phyloP scores from a whole-genome alignment of 352 stramenopile genomes.

The Pythium sukuiense region DNA sequence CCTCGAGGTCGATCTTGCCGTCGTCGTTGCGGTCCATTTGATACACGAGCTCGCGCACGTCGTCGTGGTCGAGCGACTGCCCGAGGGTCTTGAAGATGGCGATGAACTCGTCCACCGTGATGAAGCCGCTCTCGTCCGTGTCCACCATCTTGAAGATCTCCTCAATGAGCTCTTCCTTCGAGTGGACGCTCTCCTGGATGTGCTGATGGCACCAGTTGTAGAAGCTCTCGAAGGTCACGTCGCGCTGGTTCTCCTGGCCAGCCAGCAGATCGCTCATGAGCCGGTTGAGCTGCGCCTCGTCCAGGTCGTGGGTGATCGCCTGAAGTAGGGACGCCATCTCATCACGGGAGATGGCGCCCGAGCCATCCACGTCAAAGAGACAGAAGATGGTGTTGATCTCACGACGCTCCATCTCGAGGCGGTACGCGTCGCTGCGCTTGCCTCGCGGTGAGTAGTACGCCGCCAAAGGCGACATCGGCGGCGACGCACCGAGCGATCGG shows the following conservation, averaged over 20 bases:
- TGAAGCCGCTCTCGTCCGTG: constrained; percentile 52
- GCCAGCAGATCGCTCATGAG: constrained; percentile 56
- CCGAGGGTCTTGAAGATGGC: constrained; percentile 72
- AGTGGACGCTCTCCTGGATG: constrained; percentile 56
- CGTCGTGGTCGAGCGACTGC: constrained; percentile 69
- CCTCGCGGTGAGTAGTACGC: constrained; percentile 44
- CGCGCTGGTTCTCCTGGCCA: constrained; percentile 33
- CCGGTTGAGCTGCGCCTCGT: constrained; percentile 53
- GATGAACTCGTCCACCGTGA: constrained; percentile 76
- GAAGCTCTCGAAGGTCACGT: constrained; percentile 70
- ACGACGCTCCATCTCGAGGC: constrained; percentile 57
- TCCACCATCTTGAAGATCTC: constrained; percentile 76
- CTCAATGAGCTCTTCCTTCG: constrained; percentile 65
- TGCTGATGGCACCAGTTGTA: constrained; percentile 72
- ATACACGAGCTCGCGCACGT: constrained; percentile 73
- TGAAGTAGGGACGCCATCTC: constrained; percentile 60
- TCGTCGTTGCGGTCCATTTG: constrained; percentile 77
- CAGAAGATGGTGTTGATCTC: constrained; percentile 79
- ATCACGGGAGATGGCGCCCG: constrained; percentile 51
- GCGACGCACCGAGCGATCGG: constrained; percentile 24
- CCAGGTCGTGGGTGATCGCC: constrained; percentile 67
- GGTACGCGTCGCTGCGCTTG: constrained; percentile 56
- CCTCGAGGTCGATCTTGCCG: constrained; percentile 73
- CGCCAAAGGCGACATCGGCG: constrained; percentile 49
- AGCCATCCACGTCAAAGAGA: constrained; percentile 65